Conservation (phyloP, 2,329 filamentous ascomycete genomes). For the Davidsoniella virescens region DNA sequence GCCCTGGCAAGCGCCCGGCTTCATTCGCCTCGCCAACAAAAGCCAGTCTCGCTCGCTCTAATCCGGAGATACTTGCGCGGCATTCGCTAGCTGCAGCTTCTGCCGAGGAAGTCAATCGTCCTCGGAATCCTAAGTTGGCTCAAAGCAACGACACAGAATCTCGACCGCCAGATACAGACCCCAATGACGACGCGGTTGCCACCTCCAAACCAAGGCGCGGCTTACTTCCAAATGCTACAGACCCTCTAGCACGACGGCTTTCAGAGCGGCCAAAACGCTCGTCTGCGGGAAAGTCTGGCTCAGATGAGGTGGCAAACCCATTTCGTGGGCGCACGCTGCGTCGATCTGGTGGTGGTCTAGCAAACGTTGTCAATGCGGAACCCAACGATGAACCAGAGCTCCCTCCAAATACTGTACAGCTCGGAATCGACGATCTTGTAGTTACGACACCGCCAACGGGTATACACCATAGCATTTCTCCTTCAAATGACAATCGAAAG, state of each 20-base stretch:
- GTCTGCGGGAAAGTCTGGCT: not conserved
- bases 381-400: constrained; percentile 33
- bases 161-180: not conserved
- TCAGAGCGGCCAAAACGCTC: not conserved
- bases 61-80: constrained; percentile 39
- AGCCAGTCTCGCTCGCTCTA: constrained; percentile 43
- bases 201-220: not conserved
- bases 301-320: constrained; percentile 2
- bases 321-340: constrained; percentile 15
- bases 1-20: constrained; percentile 28
- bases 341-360: constrained; percentile 13
- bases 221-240: not conserved
- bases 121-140: constrained; percentile 8
- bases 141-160: not conserved
- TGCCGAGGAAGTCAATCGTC: not conserved
- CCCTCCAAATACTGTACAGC: constrained; percentile 38
- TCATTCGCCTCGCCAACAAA: constrained; percentile 49
- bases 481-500: constrained; percentile 2
- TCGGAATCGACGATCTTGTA: constrained; percentile 32
- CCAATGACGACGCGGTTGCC: not conserved
- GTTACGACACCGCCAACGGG: constrained; percentile 39
- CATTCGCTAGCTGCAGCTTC: constrained; percentile 14
- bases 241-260: constrained; percentile 1
- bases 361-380: not conserved
- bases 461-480: constrained; percentile 25